A percentile compares a stretch with the other conserved stretches of the same genome.
These are phyloP conservation scores for Escovopsis weberi DNA, from an alignment of 2,329 filamentous ascomycete genomes.

Conservation along the genomic window DNA sequence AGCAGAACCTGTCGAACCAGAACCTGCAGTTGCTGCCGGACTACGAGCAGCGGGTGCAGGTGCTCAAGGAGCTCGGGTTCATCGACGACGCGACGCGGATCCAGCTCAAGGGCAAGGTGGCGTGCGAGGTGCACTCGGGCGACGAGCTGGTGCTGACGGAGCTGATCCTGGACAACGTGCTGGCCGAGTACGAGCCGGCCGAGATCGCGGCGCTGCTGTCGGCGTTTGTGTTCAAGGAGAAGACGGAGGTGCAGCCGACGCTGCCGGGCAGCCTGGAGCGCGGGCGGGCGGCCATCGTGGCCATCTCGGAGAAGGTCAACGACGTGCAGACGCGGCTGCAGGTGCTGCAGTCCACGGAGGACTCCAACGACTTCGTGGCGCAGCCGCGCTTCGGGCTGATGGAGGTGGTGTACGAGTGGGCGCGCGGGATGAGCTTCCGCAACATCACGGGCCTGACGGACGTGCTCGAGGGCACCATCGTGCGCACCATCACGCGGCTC, in stretches of 20 bases:
- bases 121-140: slow-evolving; percentile 93
- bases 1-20: slow-evolving; percentile 84
- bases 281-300: slow-evolving; percentile 73
- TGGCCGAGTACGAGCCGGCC: slow-evolving; percentile 87
- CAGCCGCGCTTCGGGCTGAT: slow-evolving; percentile 83
- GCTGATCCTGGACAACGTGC: slow-evolving; percentile 88
- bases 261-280: slow-evolving; percentile 70
- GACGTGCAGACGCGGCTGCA: slow-evolving; percentile 78
- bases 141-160: slow-evolving; percentile 95
- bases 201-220: slow-evolving; percentile 92
- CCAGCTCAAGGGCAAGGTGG: slow-evolving; percentile 93
- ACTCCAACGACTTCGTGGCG: slow-evolving; percentile 82
- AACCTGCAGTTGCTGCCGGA: slow-evolving; percentile 91
- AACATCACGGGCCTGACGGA: slow-evolving; percentile 94
- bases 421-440: slow-evolving; percentile 93
- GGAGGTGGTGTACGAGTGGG: slow-evolving; percentile 98
- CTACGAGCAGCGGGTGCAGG: slow-evolving; percentile 87
- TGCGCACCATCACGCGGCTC: slow-evolving; percentile 80
- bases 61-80: slow-evolving; percentile 83
- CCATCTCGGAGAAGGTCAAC: slow-evolving; percentile 87
- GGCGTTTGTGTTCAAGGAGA: slow-evolving; percentile 95
- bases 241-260: slow-evolving; percentile 68
- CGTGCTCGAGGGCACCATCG: slow-evolving; percentile 93
- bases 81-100: slow-evolving; percentile 79
- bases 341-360: slow-evolving; percentile 79